Evolutionary conservation across 1,284 basidiomycete species (phyloP).

Genomic region (Malassezia japonica): DNA sequence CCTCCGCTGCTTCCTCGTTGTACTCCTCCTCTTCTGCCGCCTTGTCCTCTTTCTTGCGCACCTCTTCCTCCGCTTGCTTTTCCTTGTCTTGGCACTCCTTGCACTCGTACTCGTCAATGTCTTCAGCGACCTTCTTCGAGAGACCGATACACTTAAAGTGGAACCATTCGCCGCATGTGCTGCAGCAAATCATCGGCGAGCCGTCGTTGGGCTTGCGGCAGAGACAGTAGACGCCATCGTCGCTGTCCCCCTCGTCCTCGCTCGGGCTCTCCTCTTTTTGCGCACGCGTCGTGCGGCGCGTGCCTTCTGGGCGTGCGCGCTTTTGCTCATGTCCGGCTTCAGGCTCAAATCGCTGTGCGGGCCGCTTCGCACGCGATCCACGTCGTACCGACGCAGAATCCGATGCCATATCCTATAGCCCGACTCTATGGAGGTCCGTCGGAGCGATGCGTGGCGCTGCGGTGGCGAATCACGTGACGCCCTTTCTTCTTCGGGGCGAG

Average conservation of each 20-base stretch:
- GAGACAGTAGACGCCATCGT: slow-evolving; percentile 34
- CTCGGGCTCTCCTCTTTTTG: neutral
- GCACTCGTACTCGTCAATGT: slow-evolving; percentile 37
- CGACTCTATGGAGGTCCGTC: neutral
- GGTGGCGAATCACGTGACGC: slow-evolving; percentile 9
- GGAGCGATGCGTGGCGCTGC: neutral
- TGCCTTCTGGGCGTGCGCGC: neutral
- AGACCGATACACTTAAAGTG: slow-evolving; percentile 41
- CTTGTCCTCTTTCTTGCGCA: neutral
- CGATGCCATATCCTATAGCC: neutral
- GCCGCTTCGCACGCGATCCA: slow-evolving; percentile 12
- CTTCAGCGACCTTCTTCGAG: slow-evolving; percentile 31
- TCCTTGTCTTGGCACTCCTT: slow-evolving; percentile 18
- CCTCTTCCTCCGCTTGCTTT: neutral
- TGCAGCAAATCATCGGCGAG: slow-evolving; percentile 43
- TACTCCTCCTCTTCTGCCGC: neutral
- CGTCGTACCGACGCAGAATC: slow-evolving; percentile 8
- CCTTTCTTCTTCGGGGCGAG: slow-evolving; percentile 8
- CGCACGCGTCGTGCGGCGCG: neutral
- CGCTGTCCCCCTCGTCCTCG: slow-evolving; percentile 13
- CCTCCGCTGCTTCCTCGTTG: neutral
- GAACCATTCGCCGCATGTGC: slow-evolving; percentile 41
- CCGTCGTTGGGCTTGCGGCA: slow-evolving; percentile 41
- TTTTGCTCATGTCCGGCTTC: neutral
- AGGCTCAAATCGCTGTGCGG: slow-evolving; percentile 5